phyloP scores from a whole-genome alignment of 163 green algal genomes.

The Volvox carteri region DNA sequence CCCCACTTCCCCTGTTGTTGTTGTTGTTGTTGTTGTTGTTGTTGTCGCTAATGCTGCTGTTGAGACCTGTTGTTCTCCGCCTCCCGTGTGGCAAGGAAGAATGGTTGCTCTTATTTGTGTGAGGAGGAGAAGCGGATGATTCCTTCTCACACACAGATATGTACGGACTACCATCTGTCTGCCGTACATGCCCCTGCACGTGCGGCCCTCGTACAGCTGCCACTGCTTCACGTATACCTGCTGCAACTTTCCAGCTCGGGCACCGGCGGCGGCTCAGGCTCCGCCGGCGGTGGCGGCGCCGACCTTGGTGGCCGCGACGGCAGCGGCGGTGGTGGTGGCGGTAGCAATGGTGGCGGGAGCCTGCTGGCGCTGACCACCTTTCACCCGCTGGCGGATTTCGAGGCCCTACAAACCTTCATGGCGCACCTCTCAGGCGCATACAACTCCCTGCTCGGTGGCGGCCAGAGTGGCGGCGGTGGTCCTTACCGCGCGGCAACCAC shows the following conservation, averaged over 20 bases:
- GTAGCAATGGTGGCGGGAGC: conserved; percentile 29
- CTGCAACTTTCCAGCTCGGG: not conserved
- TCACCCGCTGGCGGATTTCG: conserved; percentile 13
- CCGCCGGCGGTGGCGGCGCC: not conserved
- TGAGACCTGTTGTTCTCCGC: too few relatives aligned
- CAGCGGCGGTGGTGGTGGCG: too few relatives aligned
- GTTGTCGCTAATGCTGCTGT: too few relatives aligned
- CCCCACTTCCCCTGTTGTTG: too few relatives aligned
- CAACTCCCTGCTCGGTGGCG: not conserved
- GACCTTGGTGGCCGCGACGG: conserved; percentile 9
- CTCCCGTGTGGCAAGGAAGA: too few relatives aligned
- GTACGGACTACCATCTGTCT: not conserved
- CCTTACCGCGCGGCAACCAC: not conserved
- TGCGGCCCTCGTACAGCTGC: not conserved
- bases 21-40: too few relatives aligned
- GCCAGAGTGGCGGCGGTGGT: not conserved
- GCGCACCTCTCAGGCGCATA: not conserved
- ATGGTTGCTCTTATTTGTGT: too few relatives aligned
- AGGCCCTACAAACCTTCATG: conserved; percentile 17
- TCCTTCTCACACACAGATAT: too few relatives aligned
- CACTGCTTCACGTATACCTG: not conserved
- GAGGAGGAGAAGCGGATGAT: too few relatives aligned
- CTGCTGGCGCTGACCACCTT: not conserved
- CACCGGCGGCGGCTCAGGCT: not conserved
- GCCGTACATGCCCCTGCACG: not conserved